Percentiles rank a stretch among this genome's conserved stretches.
Conservation (phyloP, 257 asterid genomes). For the Thymus quinquecostatus region DNA sequence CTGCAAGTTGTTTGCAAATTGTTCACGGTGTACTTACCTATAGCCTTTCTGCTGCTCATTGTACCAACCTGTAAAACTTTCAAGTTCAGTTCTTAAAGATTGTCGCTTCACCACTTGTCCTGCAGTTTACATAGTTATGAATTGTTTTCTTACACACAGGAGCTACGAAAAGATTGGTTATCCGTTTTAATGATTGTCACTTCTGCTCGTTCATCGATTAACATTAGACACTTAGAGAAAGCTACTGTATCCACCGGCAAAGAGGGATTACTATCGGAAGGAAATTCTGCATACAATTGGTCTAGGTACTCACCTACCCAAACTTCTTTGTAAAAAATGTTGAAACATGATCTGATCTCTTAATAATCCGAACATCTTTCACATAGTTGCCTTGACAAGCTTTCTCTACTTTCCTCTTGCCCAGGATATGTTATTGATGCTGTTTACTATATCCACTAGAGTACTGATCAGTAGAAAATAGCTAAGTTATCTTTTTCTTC, state of each 20-base stretch:
- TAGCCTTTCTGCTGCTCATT: slow-evolving; percentile 23
- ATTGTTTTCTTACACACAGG: slow-evolving; percentile 54
- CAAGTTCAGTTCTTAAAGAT: slow-evolving; percentile 14
- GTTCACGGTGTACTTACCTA: slow-evolving; percentile 5
- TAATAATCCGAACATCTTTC: slow-evolving; percentile 14
- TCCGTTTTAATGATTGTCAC: slow-evolving; percentile 93
- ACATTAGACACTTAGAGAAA: slow-evolving; percentile 94
- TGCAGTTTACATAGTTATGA: slow-evolving; percentile 13
- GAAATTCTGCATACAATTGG: slow-evolving; percentile 98
- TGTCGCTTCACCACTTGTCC: slow-evolving; percentile 28
- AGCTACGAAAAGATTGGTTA: slow-evolving; percentile 90
- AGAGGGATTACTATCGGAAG: slow-evolving; percentile 96
- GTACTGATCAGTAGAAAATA: slow-evolving; percentile 3
- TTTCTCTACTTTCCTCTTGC: slow-evolving; percentile 19
- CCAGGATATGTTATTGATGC: slow-evolving; percentile 9
- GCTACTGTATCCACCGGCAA: slow-evolving; percentile 99
- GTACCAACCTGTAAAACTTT: slow-evolving; percentile 24
- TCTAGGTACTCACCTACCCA: slow-evolving; percentile 63
- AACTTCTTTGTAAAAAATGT: slow-evolving; percentile 21
- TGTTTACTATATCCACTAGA: slow-evolving; percentile 17
- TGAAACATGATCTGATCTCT: slow-evolving; percentile 18
- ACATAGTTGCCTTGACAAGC: slow-evolving; percentile 11
- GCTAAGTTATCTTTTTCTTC: slow-evolving; percentile 25
- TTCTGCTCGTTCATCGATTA: slow-evolving; percentile 96
- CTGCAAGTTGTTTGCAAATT: slow-evolving; percentile 4